Percentiles rank a stretch among this genome's conserved stretches.
Evolutionary conservation across 371 early-diverging fungal genomes (phyloP).

Genomic region (Mortierella sp.): DNA sequence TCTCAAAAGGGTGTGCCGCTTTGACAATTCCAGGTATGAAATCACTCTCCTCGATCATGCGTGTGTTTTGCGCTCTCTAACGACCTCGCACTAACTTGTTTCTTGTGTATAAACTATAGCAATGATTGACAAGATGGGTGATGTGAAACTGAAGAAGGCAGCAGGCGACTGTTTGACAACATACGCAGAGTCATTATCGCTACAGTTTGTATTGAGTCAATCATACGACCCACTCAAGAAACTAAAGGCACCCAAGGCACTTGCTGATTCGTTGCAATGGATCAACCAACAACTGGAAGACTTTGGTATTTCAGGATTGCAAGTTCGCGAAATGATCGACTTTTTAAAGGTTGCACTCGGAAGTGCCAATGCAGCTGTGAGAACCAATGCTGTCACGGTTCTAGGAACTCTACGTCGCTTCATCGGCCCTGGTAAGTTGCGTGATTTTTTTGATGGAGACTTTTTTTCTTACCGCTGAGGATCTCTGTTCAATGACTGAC

Average conservation of each 20-base stretch:
- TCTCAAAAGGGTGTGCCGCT: constrained; percentile 80
- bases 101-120: constrained; percentile 44
- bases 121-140: constrained; percentile 91
- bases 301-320: constrained; percentile 86
- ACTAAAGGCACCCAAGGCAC: constrained; percentile 90
- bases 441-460: background rate
- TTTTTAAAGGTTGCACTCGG: constrained; percentile 80
- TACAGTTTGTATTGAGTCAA: constrained; percentile 84
- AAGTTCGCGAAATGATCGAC: constrained; percentile 82
- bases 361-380: constrained; percentile 87
- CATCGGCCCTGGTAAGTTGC: constrained; percentile 78
- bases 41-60: no score
- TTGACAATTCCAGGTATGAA: constrained; percentile 71
- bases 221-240: constrained; percentile 81
- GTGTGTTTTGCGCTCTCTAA: background rate
- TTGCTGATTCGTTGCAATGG: constrained; percentile 89
- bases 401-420: constrained; percentile 85
- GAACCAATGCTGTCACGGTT: constrained; percentile 80
- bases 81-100: no score
- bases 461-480: no score
- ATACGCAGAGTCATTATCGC: constrained; percentile 78
- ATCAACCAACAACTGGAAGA: constrained; percentile 83
- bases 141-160: constrained; percentile 89
- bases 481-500: background rate
- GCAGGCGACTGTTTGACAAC: constrained; percentile 82